These are phyloP conservation scores for Phytophthora nicotianae DNA, from an alignment of 352 stramenopile genomes.

Conservation along the genomic window DNA sequence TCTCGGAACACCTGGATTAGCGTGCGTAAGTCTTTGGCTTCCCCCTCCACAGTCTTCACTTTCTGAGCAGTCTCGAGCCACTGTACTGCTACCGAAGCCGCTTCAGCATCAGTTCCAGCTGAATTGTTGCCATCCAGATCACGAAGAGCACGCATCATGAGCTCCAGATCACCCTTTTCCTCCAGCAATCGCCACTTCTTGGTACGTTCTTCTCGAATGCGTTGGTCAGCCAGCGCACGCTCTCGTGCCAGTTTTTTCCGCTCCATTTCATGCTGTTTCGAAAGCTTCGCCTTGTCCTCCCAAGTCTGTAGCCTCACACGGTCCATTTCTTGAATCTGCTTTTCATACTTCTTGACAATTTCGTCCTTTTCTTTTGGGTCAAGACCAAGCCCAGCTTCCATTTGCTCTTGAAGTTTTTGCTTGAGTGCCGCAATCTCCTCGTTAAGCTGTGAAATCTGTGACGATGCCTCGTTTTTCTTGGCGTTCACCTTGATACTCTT, in stretches of 20 bases:
- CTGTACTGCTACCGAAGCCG: constrained; percentile 24
- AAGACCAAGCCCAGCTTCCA: constrained; percentile 56
- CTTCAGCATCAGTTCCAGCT: constrained; percentile 31
- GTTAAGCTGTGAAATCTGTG: constrained; percentile 90
- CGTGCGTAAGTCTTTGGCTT: constrained; percentile 81
- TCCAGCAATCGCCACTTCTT: constrained; percentile 87
- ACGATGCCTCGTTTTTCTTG: constrained; percentile 93
- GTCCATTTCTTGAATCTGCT: constrained; percentile 92
- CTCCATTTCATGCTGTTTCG: constrained; percentile 87
- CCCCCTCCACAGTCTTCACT: constrained; percentile 64
- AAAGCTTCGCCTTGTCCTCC: constrained; percentile 88
- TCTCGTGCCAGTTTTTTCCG: constrained; percentile 82
- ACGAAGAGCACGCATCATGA: constrained; percentile 76
- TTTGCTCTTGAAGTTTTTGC: constrained; percentile 87
- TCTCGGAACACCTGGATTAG: constrained; percentile 87
- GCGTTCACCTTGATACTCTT: constrained; percentile 95
- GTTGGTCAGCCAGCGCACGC: constrained; percentile 77
- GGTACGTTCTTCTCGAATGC: constrained; percentile 80
- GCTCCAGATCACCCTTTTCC: constrained; percentile 83
- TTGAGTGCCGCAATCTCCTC: constrained; percentile 90
- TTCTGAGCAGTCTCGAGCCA: constrained; percentile 68
- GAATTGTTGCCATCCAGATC: constrained; percentile 57
- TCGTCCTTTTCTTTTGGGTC: constrained; percentile 88
- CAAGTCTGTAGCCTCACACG: constrained; percentile 84
- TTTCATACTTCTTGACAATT: constrained; percentile 87